Conservation (phyloP, 768 basidiomycete genomes). For the Naganishia vaughanmartiniae region DNA sequence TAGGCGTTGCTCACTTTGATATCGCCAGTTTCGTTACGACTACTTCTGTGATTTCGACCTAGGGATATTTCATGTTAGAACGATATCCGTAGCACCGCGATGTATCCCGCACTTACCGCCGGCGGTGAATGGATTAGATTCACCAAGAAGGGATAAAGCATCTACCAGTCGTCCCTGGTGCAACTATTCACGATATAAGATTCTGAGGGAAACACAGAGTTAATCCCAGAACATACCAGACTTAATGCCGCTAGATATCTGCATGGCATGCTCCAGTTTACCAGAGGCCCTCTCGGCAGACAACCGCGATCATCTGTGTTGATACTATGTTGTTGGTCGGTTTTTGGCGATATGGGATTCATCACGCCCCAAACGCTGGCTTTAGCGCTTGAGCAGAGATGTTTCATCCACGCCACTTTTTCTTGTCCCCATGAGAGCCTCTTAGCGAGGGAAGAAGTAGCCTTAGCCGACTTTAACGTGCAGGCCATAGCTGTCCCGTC, state of each 20-base stretch:
- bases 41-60: slow-evolving; percentile 67
- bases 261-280: slow-evolving; percentile 92
- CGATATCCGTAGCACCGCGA: too few species aligned
- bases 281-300: slow-evolving; percentile 64
- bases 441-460: background rate
- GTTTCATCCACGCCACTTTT: background rate
- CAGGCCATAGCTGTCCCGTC: background rate
- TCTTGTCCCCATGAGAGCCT: background rate
- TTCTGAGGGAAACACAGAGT: background rate
- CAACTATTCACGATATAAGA: slow-evolving; percentile 55
- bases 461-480: background rate
- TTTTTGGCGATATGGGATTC: background rate
- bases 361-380: slow-evolving; percentile 21
- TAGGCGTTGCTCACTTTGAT: slow-evolving; percentile 67
- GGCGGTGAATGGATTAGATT: slow-evolving; percentile 80
- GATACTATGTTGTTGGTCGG: slow-evolving; percentile 9
- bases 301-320: background rate
- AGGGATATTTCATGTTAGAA: too few species aligned
- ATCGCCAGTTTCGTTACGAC: slow-evolving; percentile 82
- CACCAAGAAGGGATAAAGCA: slow-evolving; percentile 87
- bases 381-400: background rate
- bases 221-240: slow-evolving; percentile 59
- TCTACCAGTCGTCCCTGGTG: slow-evolving; percentile 88
- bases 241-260: slow-evolving; percentile 96
- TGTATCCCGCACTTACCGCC: slow-evolving; percentile 56